Conservation (phyloP, 495 filamentous ascomycete genomes). For the Bombardia bombarda region DNA sequence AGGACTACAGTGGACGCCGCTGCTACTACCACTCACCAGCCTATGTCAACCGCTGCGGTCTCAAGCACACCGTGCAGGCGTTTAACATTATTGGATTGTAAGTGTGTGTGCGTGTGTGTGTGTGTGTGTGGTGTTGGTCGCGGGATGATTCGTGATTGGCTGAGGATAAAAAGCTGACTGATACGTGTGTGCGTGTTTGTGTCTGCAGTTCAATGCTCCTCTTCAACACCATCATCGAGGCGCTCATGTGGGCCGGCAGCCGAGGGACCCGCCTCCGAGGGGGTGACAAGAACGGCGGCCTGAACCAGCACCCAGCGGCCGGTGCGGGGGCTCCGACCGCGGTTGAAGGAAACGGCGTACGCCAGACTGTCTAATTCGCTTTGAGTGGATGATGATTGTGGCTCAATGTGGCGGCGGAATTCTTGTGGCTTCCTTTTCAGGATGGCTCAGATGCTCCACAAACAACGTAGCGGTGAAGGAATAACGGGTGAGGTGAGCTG, state of each 20-base stretch:
- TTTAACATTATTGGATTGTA: constrained; percentile 24
- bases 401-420: too few relatives aligned
- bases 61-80: constrained; percentile 20
- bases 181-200: too few relatives aligned
- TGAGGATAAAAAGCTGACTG: background rate
- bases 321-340: background rate
- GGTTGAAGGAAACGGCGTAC: background rate
- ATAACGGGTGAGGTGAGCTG: too few relatives aligned
- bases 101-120: too few relatives aligned
- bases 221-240: constrained; percentile 16
- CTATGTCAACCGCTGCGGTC: constrained; percentile 4
- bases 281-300: background rate
- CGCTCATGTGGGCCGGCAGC: constrained; percentile 18
- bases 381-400: too few relatives aligned
- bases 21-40: constrained; percentile 11
- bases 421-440: too few relatives aligned
- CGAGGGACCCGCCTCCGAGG: background rate
- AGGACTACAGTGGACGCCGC: constrained; percentile 14
- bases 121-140: too few relatives aligned
- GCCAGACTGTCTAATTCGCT: too few relatives aligned
- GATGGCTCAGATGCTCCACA: too few relatives aligned
- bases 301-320: background rate
- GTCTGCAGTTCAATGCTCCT: constrained; percentile 13
- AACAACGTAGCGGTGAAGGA: too few relatives aligned
- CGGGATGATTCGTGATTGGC: too few relatives aligned